These are phyloP conservation scores for Colletotrichum camelliae DNA, from an alignment of 2,329 filamentous ascomycete species.

Conservation along the genomic window DNA sequence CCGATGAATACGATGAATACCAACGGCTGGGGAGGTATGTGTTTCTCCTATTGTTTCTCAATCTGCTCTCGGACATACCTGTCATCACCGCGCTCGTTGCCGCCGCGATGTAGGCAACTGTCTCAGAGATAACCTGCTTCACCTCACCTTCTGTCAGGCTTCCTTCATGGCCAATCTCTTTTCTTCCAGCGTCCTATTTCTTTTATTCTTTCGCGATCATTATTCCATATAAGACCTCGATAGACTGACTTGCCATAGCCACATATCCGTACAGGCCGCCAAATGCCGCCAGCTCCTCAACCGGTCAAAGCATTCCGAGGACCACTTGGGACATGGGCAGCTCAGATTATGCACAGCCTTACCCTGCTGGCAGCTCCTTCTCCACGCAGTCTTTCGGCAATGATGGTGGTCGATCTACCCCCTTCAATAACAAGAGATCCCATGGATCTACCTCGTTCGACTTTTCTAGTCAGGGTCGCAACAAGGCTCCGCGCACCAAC, in stretches of 20 bases:
- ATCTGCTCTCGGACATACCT: background rate
- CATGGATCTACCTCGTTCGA: background rate
- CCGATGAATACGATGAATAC: background rate
- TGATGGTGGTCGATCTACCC: background rate
- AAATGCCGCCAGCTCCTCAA: background rate
- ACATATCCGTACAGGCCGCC: background rate
- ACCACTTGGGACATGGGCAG: background rate
- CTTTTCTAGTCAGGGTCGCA: background rate
- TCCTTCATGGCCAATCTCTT: background rate
- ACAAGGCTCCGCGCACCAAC: constrained; percentile 15
- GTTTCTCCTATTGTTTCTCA: background rate
- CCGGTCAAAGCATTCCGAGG: background rate
- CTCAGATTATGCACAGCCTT: background rate
- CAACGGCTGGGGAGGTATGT: constrained; percentile 7
- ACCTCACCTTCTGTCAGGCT: background rate
- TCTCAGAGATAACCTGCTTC: background rate
- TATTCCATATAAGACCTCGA: background rate
- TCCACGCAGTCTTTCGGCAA: background rate
- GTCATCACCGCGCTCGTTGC: background rate
- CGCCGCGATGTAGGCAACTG: background rate
- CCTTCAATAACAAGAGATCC: constrained; percentile 13
- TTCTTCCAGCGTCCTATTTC: background rate
- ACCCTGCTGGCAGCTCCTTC: background rate
- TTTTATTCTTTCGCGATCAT: too few relatives aligned
- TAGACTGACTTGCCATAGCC: background rate